A percentile compares a stretch with the other conserved stretches of the same genome.
Conservation (phyloP, 768 basidiomycete genomes). For the Auricularia heimuer region DNA sequence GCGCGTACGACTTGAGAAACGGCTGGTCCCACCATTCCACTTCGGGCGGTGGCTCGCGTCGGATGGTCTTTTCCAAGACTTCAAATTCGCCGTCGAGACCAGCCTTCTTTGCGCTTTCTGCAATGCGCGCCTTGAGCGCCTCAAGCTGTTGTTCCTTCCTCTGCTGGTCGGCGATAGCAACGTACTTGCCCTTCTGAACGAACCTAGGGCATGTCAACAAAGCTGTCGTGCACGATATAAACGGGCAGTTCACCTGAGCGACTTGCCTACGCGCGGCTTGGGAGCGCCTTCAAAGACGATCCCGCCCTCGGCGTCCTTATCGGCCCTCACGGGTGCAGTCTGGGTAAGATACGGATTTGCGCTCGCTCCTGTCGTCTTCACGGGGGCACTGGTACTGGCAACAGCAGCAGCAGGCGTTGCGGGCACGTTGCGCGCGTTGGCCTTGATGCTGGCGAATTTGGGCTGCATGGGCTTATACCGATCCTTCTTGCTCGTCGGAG, state of each 20-base stretch:
- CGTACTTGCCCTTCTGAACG: conserved; percentile 83
- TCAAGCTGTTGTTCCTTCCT: conserved; percentile 67
- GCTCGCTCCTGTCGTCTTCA: conserved; percentile 25
- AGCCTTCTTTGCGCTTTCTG: conserved; percentile 85
- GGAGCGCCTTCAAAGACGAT: conserved; percentile 65
- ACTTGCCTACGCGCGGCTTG: conserved; percentile 56
- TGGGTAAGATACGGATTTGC: conserved; percentile 70
- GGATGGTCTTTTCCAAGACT: conserved; percentile 80
- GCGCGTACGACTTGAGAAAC: conserved; percentile 72
- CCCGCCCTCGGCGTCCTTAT: conserved; percentile 27
- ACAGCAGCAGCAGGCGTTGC: conserved; percentile 43
- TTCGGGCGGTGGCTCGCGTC: conserved; percentile 79
- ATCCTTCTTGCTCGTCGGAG: conserved; percentile 75
- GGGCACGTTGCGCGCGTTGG: conserved; percentile 68
- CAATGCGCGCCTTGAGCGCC: conserved; percentile 84
- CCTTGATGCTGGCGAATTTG: conserved; percentile 94
- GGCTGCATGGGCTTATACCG: conserved; percentile 98
- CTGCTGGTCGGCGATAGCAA: conserved; percentile 32
- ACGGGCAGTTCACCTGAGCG: conserved; percentile 35
- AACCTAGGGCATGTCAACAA: conserved; percentile 29
- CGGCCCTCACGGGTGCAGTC: conserved; percentile 13
- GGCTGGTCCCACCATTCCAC: conserved; percentile 98
- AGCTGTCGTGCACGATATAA: background rate
- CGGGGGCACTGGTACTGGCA: conserved; percentile 23
- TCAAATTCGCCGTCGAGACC: conserved; percentile 91